phyloP scores from a whole-genome alignment of 768 basidiomycete species.

The Suillus weaverae region DNA sequence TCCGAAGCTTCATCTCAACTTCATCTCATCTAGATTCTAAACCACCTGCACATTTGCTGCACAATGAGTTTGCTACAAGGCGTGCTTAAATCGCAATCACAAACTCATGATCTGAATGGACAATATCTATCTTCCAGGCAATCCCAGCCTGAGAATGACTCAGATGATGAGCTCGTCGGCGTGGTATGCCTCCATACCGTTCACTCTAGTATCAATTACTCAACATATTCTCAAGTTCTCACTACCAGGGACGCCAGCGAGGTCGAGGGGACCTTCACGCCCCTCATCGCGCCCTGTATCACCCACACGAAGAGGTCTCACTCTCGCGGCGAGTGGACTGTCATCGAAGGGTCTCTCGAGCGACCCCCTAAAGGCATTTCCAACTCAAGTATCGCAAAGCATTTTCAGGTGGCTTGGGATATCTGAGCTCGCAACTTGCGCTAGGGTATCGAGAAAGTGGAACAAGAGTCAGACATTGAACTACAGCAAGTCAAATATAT shows the following conservation, averaged over 20 bases:
- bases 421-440: constrained; percentile 70
- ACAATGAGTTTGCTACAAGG: constrained; percentile 72
- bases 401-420: constrained; percentile 68
- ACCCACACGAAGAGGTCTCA: constrained; percentile 26
- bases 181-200: constrained; percentile 50
- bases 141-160: constrained; percentile 44
- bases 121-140: constrained; percentile 14
- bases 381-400: constrained; percentile 79
- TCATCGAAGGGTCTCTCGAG: constrained; percentile 21
- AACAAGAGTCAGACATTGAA: constrained; percentile 86
- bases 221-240: constrained; percentile 49
- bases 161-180: constrained; percentile 67
- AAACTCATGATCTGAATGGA: constrained; percentile 17
- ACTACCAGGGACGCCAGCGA: constrained; percentile 63
- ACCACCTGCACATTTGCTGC: constrained; percentile 5
- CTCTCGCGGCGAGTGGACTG: constrained; percentile 23
- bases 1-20: not conserved
- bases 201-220: constrained; percentile 10
- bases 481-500: constrained; percentile 57
- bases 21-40: constrained; percentile 9
- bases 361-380: constrained; percentile 71
- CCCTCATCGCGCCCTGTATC: constrained; percentile 36
- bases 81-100: constrained; percentile 57
- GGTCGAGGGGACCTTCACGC: constrained; percentile 55
- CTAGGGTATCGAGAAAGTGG: constrained; percentile 86